Percentiles rank a stretch among this genome's conserved stretches.
These are phyloP conservation scores for Cytospora chrysosperma DNA, from an alignment of 2,329 filamentous ascomycete species.

Conservation along the genomic window DNA sequence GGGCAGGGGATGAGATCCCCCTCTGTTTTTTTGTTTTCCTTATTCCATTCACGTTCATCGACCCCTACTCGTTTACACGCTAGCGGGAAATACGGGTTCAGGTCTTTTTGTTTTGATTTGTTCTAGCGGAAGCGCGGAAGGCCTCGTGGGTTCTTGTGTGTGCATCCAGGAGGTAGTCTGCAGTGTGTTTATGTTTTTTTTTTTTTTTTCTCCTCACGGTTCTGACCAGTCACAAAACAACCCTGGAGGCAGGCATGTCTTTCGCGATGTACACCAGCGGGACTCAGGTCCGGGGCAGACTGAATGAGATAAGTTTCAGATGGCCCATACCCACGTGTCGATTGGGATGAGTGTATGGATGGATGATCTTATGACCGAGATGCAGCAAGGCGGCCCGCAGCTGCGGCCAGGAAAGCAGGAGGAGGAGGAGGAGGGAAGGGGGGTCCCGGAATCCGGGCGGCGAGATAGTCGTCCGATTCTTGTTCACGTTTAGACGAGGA, in stretches of 20 bases:
- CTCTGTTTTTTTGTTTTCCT: neutral
- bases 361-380: constrained; percentile 1
- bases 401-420: neutral
- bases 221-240: constrained; percentile 17
- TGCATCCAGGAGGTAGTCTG: too few species aligned
- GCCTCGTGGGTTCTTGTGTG: too few species aligned
- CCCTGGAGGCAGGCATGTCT: constrained; percentile 14
- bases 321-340: neutral
- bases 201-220: constrained; percentile 5
- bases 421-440: neutral
- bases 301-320: constrained; percentile 5
- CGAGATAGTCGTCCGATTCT: neutral
- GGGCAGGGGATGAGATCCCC: neutral
- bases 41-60: constrained; percentile 3
- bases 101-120: too few species aligned
- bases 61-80: constrained; percentile 8
- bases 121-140: too few species aligned
- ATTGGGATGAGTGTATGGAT: constrained; percentile 5
- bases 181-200: too few species aligned
- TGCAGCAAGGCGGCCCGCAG: constrained; percentile 9
- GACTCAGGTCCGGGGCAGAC: constrained; percentile 22
- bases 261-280: constrained; percentile 16
- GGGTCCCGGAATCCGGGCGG: neutral
- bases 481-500: neutral
- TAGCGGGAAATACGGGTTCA: constrained; percentile 10